Evolutionary conservation across 371 early-diverging fungal genomes (phyloP).

Genomic region (Mucor lusitanicus): DNA sequence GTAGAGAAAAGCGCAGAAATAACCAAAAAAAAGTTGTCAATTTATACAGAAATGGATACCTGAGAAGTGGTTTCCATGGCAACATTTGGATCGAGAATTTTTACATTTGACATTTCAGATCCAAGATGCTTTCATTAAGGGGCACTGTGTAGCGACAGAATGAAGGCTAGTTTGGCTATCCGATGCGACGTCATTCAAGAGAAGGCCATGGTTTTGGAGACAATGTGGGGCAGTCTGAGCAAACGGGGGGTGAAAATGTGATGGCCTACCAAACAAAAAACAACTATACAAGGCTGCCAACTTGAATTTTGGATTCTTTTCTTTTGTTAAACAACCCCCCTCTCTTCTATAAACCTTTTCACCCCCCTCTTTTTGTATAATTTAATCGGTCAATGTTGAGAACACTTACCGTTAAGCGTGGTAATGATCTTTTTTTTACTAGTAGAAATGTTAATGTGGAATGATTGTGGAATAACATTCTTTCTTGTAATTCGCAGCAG

Average conservation of each 20-base stretch:
- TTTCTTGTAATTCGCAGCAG: conserved; percentile 11
- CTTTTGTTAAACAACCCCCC: conserved; percentile 32
- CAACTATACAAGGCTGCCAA: conserved; percentile 8
- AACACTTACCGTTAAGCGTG: conserved; percentile 45
- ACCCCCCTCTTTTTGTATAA: conserved; percentile 19
- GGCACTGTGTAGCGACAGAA: neutral
- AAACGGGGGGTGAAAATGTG: conserved; percentile 13
- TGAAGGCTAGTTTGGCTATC: neutral
- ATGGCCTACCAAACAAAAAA: conserved; percentile 13
- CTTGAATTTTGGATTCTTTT: neutral
- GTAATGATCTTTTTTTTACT: conserved; percentile 24
- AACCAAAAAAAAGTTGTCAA: neutral
- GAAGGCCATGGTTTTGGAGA: neutral
- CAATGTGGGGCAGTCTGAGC: conserved; percentile 3
- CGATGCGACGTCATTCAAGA: conserved; percentile 16
- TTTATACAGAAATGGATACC: neutral
- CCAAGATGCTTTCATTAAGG: neutral
- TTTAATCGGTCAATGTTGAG: conserved; percentile 42
- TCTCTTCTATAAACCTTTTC: conserved; percentile 29
- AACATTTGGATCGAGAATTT: neutral
- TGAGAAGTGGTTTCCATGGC: neutral
- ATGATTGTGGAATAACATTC: conserved; percentile 3
- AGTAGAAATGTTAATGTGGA: neutral
- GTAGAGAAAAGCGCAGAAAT: neutral
- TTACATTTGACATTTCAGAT: neutral